Percentiles rank a stretch among this genome's conserved stretches.
phyloP scores from a whole-genome alignment of 2,329 filamentous ascomycete species.

The Venturia nashicola region DNA sequence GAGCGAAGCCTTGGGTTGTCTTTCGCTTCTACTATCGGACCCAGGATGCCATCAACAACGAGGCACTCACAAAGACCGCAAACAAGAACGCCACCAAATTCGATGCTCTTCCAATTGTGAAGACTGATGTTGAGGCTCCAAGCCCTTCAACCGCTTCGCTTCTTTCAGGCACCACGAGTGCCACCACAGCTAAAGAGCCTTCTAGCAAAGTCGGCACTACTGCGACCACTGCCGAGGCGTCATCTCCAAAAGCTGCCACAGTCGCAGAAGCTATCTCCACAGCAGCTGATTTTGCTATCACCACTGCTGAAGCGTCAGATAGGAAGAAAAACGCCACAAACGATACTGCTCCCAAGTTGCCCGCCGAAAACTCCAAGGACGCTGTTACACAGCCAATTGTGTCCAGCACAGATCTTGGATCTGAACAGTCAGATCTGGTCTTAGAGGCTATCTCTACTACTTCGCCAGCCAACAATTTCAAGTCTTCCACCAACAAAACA shows the following conservation, averaged over 20 bases:
- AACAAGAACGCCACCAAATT: not conserved
- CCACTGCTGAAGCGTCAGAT: not conserved
- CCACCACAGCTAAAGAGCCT: not conserved
- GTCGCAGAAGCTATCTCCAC: not conserved
- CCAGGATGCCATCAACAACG: conserved; percentile 14
- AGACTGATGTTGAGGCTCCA: not conserved
- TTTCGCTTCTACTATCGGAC: conserved; percentile 31
- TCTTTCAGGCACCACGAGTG: not conserved
- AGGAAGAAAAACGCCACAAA: not conserved
- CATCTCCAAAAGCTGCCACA: not conserved
- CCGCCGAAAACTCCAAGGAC: not conserved
- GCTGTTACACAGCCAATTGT: not conserved
- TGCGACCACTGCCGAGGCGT: not conserved
- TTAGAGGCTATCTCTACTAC: not conserved
- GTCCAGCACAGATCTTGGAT: not conserved
- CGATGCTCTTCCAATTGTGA: not conserved
- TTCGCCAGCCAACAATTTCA: not conserved
- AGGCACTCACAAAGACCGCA: not conserved
- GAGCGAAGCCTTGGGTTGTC: conserved; percentile 24
- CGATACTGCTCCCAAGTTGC: not conserved
- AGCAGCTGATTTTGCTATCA: not conserved
- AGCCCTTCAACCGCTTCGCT: not conserved
- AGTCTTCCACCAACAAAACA: not conserved
- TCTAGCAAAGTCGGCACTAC: not conserved
- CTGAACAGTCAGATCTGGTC: not conserved